Evolutionary conservation across 192 early-diverging fungal species (phyloP).

Genomic region (Coemansia sp.): DNA sequence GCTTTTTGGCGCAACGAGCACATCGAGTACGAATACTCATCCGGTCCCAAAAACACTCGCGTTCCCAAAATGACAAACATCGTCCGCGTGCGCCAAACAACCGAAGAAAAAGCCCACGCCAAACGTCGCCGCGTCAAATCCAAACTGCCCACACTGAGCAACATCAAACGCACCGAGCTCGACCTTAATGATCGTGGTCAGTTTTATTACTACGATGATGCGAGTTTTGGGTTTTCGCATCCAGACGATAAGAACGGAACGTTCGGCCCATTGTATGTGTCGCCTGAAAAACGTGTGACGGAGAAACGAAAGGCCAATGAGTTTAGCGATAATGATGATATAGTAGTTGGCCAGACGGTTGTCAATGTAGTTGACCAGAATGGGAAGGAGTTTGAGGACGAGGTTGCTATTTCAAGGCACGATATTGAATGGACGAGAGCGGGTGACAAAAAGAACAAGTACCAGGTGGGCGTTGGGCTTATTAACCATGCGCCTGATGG

Average conservation of each 20-base stretch:
- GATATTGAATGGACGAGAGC: constrained; percentile 34
- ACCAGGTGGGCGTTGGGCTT: constrained; percentile 30
- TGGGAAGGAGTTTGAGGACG: constrained; percentile 14
- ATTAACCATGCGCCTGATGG: constrained; percentile 19
- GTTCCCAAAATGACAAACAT: constrained; percentile 45
- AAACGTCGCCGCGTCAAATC: constrained; percentile 21
- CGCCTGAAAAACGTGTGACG: background rate
- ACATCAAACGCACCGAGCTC: constrained; percentile 26
- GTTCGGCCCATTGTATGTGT: constrained; percentile 24
- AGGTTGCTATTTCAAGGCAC: constrained; percentile 30
- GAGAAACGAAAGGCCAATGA: constrained; percentile 17
- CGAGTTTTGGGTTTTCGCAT: constrained; percentile 41
- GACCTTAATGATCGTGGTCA: constrained; percentile 24
- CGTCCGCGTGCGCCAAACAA: constrained; percentile 49
- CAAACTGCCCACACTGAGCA: constrained; percentile 22
- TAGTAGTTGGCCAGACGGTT: constrained; percentile 18
- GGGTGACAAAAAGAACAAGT: constrained; percentile 16
- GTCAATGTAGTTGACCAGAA: constrained; percentile 11
- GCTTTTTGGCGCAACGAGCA: constrained; percentile 56
- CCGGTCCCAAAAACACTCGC: constrained; percentile 4
- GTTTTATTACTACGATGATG: constrained; percentile 52
- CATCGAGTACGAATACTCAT: constrained; percentile 44
- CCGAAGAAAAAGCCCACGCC: constrained; percentile 39
- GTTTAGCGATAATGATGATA: constrained; percentile 42
- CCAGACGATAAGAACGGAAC: constrained; percentile 9